Conservation (phyloP, 1,284 basidiomycete species). For the Melampsora americana region DNA sequence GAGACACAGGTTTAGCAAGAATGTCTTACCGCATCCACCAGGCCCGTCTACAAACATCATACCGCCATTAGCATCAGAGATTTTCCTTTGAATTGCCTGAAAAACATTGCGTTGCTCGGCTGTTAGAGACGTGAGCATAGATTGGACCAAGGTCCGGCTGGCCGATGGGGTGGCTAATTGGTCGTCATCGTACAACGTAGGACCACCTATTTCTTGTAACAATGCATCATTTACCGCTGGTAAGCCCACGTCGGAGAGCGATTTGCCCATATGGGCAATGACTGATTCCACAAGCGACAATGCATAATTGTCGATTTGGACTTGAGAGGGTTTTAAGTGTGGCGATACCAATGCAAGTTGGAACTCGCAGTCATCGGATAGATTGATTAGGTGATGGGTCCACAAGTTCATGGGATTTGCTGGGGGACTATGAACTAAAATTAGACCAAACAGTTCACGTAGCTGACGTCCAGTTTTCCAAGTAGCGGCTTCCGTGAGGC, state of each 20-base stretch:
- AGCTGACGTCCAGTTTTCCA: slow-evolving; percentile 58
- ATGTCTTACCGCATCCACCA: slow-evolving; percentile 8
- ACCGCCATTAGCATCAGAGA: not conserved
- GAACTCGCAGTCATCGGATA: slow-evolving; percentile 55
- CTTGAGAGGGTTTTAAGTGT: too few species aligned
- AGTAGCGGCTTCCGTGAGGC: slow-evolving; percentile 56
- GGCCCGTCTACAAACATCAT: not conserved
- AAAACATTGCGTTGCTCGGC: not conserved
- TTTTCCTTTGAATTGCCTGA: not conserved
- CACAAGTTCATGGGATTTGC: slow-evolving; percentile 55
- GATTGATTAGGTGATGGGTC: slow-evolving; percentile 53
- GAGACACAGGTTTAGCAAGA: not conserved
- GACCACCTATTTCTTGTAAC: too few species aligned
- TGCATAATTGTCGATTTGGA: too few species aligned
- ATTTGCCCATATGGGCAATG: too few species aligned
- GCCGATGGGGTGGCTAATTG: too few species aligned
- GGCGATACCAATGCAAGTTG: too few species aligned
- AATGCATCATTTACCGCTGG: too few species aligned
- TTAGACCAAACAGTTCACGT: slow-evolving; percentile 56
- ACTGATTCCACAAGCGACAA: too few species aligned
- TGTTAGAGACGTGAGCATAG: not conserved
- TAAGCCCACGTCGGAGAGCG: too few species aligned
- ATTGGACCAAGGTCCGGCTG: too few species aligned
- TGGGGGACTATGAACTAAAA: slow-evolving; percentile 55
- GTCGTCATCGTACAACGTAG: too few species aligned